Evolutionary conservation across 2,329 filamentous ascomycete species (phyloP), one percentile per base, ranked within the genome.

Genomic region (Zalaria sp.): DNA sequence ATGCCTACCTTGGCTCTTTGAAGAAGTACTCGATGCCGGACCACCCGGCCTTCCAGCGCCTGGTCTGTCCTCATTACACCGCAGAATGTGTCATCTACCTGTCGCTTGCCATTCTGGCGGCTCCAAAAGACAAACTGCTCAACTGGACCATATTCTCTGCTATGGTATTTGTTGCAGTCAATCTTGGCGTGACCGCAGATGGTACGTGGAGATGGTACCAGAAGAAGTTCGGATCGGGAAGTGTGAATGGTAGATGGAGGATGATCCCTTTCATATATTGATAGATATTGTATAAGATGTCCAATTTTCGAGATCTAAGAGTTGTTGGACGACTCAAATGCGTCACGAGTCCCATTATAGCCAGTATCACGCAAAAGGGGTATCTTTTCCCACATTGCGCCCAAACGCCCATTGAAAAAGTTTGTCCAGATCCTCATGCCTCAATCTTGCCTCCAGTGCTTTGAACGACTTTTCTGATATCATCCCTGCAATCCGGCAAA

Each of bases 41-140:
- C 2, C 72, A 81, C 45, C 79, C 80, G 3, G 63, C 82, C 43
- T 98, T 96, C 60, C 67, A 68, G 36, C 67, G 70, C 43, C 61
- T 93, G 25, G 63, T 95, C 34, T 93, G 83, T 52, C 87, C 91
- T 11, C 91, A 98, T 62, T 98, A 96, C 61, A 83, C 83, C 3
- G 85, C 81, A 54, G 91, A 96, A 64, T 88, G 84, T 56, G 57
- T 82, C 34, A 76, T 95, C 44, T 96, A 98, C 58, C 56, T 87
- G 18, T 73, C 81, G n/a, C 63, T 98, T 49, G 74, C 85, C 3
- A 62, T 91, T 37, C 59, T 82, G 34, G 78, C 80, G 27, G 86
- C 88, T 1, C 87, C 88, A 0, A 53, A 63, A 5, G 81, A 78
- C 7, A 61, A 67, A 28, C 48, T 73, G 42, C 58, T 85, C 44